Conservation (phyloP, 108 stramenopile species). For the Stephanodiscus triporus region DNA sequence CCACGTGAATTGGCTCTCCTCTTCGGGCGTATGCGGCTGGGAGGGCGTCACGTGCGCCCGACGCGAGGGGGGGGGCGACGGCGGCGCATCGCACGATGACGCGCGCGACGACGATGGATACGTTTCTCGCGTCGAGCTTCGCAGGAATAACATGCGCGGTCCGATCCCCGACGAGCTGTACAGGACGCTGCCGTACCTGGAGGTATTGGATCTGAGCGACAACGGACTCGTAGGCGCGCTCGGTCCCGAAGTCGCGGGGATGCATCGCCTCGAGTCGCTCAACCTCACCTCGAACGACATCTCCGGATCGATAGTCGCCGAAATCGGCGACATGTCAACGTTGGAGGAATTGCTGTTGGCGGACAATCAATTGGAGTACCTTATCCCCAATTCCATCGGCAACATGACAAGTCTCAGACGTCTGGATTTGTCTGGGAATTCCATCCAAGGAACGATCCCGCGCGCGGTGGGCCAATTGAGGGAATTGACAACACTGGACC, state of each 20-base stretch:
- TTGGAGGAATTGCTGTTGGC: constrained; percentile 33
- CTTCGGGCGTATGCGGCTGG: constrained; percentile 38
- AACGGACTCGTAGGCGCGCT: constrained; percentile 47
- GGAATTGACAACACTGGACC: constrained; percentile 36
- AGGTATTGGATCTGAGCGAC: constrained; percentile 39
- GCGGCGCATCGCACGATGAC: background rate
- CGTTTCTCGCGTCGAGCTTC: constrained; percentile 32
- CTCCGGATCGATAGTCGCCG: constrained; percentile 28
- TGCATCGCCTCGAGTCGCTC: constrained; percentile 19
- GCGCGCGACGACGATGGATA: constrained; percentile 31
- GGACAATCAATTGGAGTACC: constrained; percentile 25
- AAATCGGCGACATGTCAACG: constrained; percentile 30
- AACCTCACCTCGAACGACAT: constrained; percentile 46
- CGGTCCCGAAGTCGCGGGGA: constrained; percentile 16
- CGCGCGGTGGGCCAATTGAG: constrained; percentile 52
- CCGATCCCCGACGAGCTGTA: constrained; percentile 40
- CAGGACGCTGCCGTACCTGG: constrained; percentile 35
- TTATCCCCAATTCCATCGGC: constrained; percentile 36
- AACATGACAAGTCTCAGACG: constrained; percentile 16
- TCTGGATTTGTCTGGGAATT: constrained; percentile 52
- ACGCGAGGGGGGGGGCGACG: constrained; percentile 13
- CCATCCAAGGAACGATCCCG: constrained; percentile 56
- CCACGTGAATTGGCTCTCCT: constrained; percentile 37
- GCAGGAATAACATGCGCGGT: constrained; percentile 41
- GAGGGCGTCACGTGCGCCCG: constrained; percentile 38